Base-by-base conservation (phyloP, 306 rosid genomes). In the Malus sieversii region DNA sequence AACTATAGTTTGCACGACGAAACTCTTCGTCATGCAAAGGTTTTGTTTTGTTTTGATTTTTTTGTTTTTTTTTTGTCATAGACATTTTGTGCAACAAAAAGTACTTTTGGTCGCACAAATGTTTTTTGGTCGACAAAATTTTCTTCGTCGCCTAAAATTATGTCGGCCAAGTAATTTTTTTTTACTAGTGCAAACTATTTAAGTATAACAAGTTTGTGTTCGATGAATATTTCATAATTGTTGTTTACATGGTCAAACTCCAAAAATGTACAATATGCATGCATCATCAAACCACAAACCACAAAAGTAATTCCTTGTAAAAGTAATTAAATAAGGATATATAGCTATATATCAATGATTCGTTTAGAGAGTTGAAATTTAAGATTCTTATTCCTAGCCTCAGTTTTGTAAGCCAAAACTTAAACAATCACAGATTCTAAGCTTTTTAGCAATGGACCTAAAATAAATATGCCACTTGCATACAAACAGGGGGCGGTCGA, bases 401-500 rank as follows among this genome's bases (percentile, higher is more conserved):
- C 48, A 19, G 48, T 16, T 35, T 66, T 66, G 27, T 18, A 19
- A 20, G 48, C 27, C 70, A 35, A 66, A n/a, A 18, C 27, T 44
- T 42, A 48, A 62, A 74, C 40, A 29, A 45, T 6, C 32, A 18
- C 61, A 61, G 46, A 62, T 74, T 74, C 70, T 74, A 8, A 23
- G 77, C 29, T 16, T 69, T 51, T 61, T 13, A 27, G 70, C 38
- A 60, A 10, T 29, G 51, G 60, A 44, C 69, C 59, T 29, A 44
- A 67, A 5, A 25, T 55, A 38, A 25, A 62, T 25, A 68, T n/a
- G 61, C 77, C 77, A 76, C 76, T 64, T 75, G 76, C 63, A 29
- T 62, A 68, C 30, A 53, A 59, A 74, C 8, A 73, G 57, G 75
- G 66, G 69, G 33, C 51, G 6, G 13, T 22, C 57, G 13, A 11